Evolutionary conservation across 768 basidiomycete genomes (phyloP).

Genomic region (Mycena floridula): DNA sequence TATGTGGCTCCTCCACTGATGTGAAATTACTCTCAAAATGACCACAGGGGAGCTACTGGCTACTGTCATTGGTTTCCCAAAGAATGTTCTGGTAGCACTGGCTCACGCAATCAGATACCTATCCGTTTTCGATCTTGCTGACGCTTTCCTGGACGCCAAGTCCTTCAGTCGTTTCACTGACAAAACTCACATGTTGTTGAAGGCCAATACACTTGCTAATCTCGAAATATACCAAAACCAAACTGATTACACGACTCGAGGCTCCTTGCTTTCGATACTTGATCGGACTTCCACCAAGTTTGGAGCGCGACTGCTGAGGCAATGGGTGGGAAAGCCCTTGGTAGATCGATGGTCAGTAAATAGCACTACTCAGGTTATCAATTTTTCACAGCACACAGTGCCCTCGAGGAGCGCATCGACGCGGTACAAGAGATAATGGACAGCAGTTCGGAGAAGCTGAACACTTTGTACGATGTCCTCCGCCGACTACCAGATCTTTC

Average conservation of each 20-base stretch:
- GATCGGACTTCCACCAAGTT: conserved; percentile 87
- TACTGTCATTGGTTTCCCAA: conserved; percentile 58
- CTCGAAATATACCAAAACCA: conserved; percentile 92
- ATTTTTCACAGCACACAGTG: conserved; percentile 40
- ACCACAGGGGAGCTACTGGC: conserved; percentile 57
- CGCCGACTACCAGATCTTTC: conserved; percentile 81
- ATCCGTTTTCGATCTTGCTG: conserved; percentile 67
- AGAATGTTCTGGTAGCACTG: conserved; percentile 62
- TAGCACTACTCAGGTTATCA: too few relatives aligned
- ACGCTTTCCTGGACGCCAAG: conserved; percentile 67
- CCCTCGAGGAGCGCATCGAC: conserved; percentile 70
- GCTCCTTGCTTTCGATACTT: conserved; percentile 80
- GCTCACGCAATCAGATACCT: conserved; percentile 71
- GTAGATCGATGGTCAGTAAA: conserved; percentile 55
- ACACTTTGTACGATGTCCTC: conserved; percentile 62
- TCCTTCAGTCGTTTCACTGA: conserved; percentile 79
- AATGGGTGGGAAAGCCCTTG: conserved; percentile 85
- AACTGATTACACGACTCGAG: conserved; percentile 66
- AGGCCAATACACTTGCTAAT: conserved; percentile 82
- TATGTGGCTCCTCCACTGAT: too few relatives aligned
- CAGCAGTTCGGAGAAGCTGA: conserved; percentile 56
- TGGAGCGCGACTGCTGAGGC: conserved; percentile 75
- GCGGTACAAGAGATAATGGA: conserved; percentile 79
- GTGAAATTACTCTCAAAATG: too few relatives aligned
- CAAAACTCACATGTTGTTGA: conserved; percentile 79